phyloP scores from a whole-genome alignment of 1,284 basidiomycete species.

The Grifola frondosa region DNA sequence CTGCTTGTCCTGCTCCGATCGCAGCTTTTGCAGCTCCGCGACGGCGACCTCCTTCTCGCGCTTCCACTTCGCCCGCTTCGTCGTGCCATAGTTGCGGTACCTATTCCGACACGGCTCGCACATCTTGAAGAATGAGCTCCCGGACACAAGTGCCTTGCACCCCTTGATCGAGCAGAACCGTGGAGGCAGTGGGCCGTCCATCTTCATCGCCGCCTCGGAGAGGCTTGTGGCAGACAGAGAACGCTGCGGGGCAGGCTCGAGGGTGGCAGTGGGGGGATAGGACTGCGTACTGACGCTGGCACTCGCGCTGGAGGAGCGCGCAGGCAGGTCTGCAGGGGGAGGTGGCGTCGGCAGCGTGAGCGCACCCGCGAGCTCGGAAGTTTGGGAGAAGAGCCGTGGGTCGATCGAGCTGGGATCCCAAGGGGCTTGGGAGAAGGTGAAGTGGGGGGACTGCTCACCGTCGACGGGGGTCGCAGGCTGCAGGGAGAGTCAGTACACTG shows the following conservation, averaged over 20 bases:
- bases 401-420: constrained; percentile 28
- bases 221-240: constrained; percentile 16
- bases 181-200: constrained; percentile 23
- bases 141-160: constrained; percentile 44
- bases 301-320: neutral
- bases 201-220: constrained; percentile 7
- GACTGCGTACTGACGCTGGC: neutral
- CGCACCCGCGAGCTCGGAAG: constrained; percentile 28
- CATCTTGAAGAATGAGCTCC: constrained; percentile 53
- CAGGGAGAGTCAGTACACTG: neutral
- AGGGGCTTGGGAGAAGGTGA: constrained; percentile 7
- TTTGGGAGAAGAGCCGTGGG: constrained; percentile 27
- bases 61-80: constrained; percentile 55
- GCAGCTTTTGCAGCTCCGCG: constrained; percentile 39
- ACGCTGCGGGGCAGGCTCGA: constrained; percentile 4
- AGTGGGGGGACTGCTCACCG: constrained; percentile 8
- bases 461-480: constrained; percentile 6
- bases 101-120: constrained; percentile 49
- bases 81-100: constrained; percentile 52
- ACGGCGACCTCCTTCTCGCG: constrained; percentile 44
- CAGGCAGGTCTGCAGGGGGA: neutral
- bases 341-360: constrained; percentile 16
- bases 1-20: constrained; percentile 40
- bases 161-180: constrained; percentile 55
- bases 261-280: neutral